These are phyloP conservation scores for Alternaria brassicae DNA, from an alignment of 2,329 filamentous ascomycete species.

Conservation along the genomic window DNA sequence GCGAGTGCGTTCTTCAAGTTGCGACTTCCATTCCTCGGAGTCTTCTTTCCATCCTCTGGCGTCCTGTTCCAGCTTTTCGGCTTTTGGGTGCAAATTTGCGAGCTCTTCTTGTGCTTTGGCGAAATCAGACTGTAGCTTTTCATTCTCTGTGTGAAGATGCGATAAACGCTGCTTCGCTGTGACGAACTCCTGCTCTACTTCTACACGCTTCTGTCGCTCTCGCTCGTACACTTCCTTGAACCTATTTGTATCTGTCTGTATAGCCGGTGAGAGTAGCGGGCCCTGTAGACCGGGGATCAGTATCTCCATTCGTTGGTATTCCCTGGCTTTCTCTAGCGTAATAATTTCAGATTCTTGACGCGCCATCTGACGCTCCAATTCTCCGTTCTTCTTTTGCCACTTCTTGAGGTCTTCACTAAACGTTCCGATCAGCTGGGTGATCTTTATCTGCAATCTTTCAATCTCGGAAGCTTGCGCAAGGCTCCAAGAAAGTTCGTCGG, in stretches of 20 bases:
- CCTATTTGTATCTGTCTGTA: background rate
- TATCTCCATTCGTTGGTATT: background rate
- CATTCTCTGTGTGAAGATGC: constrained; percentile 1
- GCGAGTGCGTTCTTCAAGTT: background rate
- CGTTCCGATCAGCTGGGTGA: background rate
- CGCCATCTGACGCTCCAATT: background rate
- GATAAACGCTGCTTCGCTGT: background rate
- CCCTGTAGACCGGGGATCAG: background rate
- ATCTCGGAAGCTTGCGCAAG: background rate
- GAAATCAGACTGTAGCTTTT: constrained; percentile 3
- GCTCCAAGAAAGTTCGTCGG: background rate
- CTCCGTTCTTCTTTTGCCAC: background rate
- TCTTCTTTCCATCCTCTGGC: constrained; percentile 7
- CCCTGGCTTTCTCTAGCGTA: background rate
- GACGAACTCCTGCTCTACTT: background rate
- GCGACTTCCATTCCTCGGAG: background rate
- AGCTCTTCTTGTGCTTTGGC: background rate
- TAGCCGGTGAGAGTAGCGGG: background rate
- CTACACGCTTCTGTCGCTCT: background rate
- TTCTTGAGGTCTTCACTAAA: background rate
- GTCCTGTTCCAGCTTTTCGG: background rate
- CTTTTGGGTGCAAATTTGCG: background rate
- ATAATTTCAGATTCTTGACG: background rate
- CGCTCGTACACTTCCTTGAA: background rate
- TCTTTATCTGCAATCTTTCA: background rate